Evolutionary conservation across 805 yeast genomes (phyloP).

Genomic region (Saturnispora hagleri): DNA sequence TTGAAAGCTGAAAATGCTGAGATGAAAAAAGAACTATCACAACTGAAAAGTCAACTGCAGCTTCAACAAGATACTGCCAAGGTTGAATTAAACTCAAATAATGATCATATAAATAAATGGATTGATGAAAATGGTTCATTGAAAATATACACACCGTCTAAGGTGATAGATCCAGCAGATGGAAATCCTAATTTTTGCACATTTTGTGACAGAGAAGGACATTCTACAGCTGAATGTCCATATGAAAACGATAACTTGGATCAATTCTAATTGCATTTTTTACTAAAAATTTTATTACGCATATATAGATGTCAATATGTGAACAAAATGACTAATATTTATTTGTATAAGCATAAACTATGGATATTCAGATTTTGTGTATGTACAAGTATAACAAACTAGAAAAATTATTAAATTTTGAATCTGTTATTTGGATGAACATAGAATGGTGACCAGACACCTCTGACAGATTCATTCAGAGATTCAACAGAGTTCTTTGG

Average conservation of each 20-base stretch:
- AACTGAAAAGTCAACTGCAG: constrained; percentile 1
- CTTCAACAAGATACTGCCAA: not conserved
- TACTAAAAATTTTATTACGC: constrained; percentile 11
- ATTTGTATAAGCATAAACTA: constrained; percentile 5
- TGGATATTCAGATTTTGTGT: not conserved
- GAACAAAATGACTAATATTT: not conserved
- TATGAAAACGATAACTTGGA: constrained; percentile 47
- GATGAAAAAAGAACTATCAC: not conserved
- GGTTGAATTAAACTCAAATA: not conserved
- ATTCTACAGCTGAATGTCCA: constrained; percentile 81
- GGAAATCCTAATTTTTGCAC: constrained; percentile 88
- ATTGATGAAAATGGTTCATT: constrained; percentile 15
- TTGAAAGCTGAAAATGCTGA: constrained; percentile 7
- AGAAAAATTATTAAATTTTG: constrained; percentile 28
- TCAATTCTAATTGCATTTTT: constrained; percentile 13
- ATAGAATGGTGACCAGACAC: constrained; percentile 96
- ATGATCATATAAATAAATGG: not conserved
- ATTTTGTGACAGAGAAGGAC: constrained; percentile 85
- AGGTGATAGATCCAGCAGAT: constrained; percentile 51
- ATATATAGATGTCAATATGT: constrained; percentile 5
- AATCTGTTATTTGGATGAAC: constrained; percentile 43
- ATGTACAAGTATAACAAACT: not conserved
- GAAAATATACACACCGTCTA: constrained; percentile 39
- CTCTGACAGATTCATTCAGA: constrained; percentile 77
- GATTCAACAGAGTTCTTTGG: constrained; percentile 75